Evolutionary conservation across 108 stramenopile species (phyloP).

Genomic region (Ochromonas danica): DNA sequence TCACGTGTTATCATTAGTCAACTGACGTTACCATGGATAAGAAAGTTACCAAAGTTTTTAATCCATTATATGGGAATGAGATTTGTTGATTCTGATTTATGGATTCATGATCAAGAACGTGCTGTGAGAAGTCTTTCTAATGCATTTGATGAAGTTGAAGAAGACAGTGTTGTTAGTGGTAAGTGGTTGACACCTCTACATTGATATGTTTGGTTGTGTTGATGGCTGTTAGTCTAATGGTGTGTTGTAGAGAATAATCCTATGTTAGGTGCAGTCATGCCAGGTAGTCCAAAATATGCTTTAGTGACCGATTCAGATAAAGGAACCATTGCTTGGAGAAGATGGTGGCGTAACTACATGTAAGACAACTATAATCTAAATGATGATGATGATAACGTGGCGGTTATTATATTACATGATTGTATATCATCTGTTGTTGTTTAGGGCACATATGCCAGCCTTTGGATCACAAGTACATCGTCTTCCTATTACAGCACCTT

Average conservation of each 20-base stretch:
- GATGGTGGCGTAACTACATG: background rate
- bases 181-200: background rate
- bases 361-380: background rate
- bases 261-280: background rate
- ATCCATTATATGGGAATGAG: background rate
- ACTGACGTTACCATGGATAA: background rate
- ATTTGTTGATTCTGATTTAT: constrained; percentile 57
- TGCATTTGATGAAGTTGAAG: background rate
- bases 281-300: background rate
- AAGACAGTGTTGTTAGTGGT: background rate
- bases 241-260: background rate
- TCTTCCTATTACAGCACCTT: background rate
- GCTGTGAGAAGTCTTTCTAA: background rate
- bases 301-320: background rate
- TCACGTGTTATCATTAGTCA: background rate
- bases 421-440: too few relatives aligned
- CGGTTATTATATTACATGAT: too few relatives aligned
- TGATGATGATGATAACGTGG: too few relatives aligned
- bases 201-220: background rate
- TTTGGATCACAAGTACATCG: background rate
- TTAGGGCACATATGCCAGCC: too few relatives aligned
- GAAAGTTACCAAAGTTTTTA: background rate
- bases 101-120: constrained; percentile 58
- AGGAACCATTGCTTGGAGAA: background rate
- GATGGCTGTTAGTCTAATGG: background rate